Percentiles rank a stretch among this genome's conserved stretches.
These are phyloP conservation scores for Auricularia heimuer DNA, from an alignment of 768 basidiomycete species.

Conservation along the genomic window DNA sequence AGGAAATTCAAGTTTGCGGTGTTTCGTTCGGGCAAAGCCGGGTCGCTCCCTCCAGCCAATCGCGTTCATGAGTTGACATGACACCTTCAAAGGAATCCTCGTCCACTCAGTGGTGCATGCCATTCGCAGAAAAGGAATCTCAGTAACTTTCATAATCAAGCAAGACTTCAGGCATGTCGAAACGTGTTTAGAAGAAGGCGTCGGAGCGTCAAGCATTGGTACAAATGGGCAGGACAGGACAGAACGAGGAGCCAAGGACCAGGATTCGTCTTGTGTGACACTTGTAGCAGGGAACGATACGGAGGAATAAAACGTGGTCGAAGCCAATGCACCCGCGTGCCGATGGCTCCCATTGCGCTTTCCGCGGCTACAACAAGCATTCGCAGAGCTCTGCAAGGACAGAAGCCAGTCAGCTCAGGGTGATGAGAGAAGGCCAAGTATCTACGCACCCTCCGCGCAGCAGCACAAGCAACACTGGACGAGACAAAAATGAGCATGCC, in stretches of 20 bases:
- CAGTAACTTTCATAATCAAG: no score
- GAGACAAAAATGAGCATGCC: slow-evolving; percentile 10
- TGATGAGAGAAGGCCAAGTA: slow-evolving; percentile 4
- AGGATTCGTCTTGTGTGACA: background rate
- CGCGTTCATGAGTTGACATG: background rate
- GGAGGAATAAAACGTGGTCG: background rate
- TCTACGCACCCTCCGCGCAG: slow-evolving; percentile 41
- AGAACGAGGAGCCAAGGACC: slow-evolving; percentile 17
- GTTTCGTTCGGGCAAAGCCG: background rate
- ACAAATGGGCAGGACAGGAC: slow-evolving; percentile 18
- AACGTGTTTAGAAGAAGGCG: no score
- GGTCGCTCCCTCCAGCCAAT: background rate
- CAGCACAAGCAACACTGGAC: slow-evolving; percentile 38
- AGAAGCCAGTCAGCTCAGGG: slow-evolving; percentile 2
- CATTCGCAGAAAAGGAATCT: no score
- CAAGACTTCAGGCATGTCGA: no score
- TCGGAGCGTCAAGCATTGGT: no score
- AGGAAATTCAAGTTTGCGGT: slow-evolving; percentile 1
- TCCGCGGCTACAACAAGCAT: slow-evolving; percentile 45
- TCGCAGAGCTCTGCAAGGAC: slow-evolving; percentile 54
- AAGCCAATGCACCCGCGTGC: background rate
- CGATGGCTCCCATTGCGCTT: slow-evolving; percentile 9
- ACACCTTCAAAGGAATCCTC: background rate
- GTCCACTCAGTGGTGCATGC: no score
- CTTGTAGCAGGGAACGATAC: background rate